Conservation (phyloP, 2,329 filamentous ascomycete species). For the Dactylonectria estremocensis region DNA sequence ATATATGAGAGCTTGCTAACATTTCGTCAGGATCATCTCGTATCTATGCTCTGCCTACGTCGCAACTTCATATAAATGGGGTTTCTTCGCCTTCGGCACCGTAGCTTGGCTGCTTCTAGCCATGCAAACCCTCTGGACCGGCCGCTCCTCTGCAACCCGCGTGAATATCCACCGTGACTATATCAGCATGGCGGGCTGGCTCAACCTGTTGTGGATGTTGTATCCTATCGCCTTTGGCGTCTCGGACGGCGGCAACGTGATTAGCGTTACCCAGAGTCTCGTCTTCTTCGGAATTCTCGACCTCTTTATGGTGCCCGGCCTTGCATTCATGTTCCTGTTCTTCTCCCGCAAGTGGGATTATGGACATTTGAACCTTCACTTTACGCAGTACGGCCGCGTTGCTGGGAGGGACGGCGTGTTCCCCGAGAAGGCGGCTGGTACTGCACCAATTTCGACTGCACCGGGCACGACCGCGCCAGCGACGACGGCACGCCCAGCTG, state of each 20-base stretch:
- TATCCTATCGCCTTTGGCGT: conserved; percentile 70
- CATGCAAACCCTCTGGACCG: conserved; percentile 59
- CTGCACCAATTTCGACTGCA: conserved; percentile 23
- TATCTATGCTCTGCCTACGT: conserved; percentile 67
- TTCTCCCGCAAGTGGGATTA: conserved; percentile 68
- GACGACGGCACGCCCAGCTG: conserved; percentile 2
- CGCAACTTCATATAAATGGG: conserved; percentile 69
- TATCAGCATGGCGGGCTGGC: conserved; percentile 61
- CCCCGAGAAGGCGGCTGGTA: conserved; percentile 60
- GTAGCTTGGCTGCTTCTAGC: conserved; percentile 62
- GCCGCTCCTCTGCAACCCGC: conserved; percentile 56
- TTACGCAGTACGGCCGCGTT: conserved; percentile 70
- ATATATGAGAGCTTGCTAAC: conserved; percentile 1
- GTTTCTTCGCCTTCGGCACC: conserved; percentile 69
- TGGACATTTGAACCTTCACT: conserved; percentile 64
- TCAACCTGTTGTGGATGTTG: conserved; percentile 68
- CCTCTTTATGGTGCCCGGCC: conserved; percentile 60
- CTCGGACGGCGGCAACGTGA: conserved; percentile 65
- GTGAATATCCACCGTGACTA: conserved; percentile 63
- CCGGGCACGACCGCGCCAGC: conserved; percentile 5
- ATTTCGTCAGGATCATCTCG: conserved; percentile 54
- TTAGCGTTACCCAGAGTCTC: conserved; percentile 61
- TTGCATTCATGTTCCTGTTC: conserved; percentile 60
- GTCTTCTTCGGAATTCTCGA: conserved; percentile 71
- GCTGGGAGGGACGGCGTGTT: conserved; percentile 56